phyloP scores from a whole-genome alignment of 148 eudicot genomes.

The Euryodendron excelsum region DNA sequence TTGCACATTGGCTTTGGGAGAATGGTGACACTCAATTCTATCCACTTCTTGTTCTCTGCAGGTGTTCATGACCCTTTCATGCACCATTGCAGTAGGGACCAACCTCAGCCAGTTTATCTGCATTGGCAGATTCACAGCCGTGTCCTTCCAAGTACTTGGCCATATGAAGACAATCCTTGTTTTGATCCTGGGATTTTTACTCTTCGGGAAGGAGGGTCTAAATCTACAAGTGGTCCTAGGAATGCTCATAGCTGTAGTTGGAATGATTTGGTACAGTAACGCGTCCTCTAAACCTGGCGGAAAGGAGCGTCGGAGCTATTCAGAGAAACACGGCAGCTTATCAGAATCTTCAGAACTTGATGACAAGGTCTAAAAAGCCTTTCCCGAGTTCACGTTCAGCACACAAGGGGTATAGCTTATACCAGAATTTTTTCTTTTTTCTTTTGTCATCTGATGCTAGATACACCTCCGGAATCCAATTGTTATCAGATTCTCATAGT shows the following conservation, averaged over 20 bases:
- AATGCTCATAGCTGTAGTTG: constrained; percentile 80
- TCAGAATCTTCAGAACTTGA: constrained; percentile 63
- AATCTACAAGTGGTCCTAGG: constrained; percentile 84
- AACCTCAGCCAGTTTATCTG: constrained; percentile 96
- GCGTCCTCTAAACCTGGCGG: constrained; percentile 94
- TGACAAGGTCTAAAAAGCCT: constrained; percentile 48
- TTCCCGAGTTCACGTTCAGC: background rate
- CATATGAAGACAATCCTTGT: constrained; percentile 99
- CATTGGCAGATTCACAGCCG: constrained; percentile 94
- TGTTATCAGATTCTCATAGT: constrained; percentile 13
- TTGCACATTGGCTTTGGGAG: background rate
- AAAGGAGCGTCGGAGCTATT: constrained; percentile 69
- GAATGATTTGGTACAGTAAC: constrained; percentile 90
- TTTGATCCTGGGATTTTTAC: constrained; percentile 74
- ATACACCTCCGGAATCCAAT: constrained; percentile 8
- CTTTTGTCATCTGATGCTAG: constrained; percentile 17
- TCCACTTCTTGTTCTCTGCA: constrained; percentile 25
- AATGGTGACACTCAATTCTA: background rate
- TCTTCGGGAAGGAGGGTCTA: constrained; percentile 88
- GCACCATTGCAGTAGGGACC: constrained; percentile 88
- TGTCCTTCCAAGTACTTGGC: constrained; percentile 34
- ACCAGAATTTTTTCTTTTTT: constrained; percentile 14
- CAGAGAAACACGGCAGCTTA: constrained; percentile 38
- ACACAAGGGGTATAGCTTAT: constrained; percentile 27
- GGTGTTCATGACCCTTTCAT: constrained; percentile 69